Conservation (phyloP, 129 eudicot species). For the Deinandra increscens region DNA sequence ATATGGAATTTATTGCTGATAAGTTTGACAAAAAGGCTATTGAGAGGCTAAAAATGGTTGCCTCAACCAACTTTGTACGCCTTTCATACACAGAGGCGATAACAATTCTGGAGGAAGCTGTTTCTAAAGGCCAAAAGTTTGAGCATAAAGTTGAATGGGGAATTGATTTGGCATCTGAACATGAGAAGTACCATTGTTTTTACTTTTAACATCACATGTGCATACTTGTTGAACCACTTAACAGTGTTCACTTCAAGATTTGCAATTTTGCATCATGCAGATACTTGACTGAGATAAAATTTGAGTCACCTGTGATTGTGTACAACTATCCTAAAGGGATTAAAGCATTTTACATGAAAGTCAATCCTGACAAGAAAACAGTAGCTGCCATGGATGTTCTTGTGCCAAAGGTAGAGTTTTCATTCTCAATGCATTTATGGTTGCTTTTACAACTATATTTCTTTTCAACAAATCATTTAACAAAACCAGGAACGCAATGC, state of each 20-base stretch:
- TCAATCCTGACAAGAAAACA: slow-evolving; percentile 78
- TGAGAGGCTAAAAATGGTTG: slow-evolving; percentile 69
- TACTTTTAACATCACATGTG: not conserved
- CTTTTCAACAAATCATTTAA: not conserved
- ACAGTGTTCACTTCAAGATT: not conserved
- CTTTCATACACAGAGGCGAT: slow-evolving; percentile 86
- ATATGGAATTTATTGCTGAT: slow-evolving; percentile 82
- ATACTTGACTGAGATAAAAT: slow-evolving; percentile 74
- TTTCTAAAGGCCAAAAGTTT: slow-evolving; percentile 56
- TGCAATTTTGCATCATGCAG: slow-evolving; percentile 32
- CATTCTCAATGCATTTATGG: not conserved
- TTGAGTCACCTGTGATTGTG: slow-evolving; percentile 76
- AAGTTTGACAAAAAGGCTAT: slow-evolving; percentile 64
- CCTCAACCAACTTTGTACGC: slow-evolving; percentile 62
- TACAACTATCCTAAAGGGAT: slow-evolving; percentile 91
- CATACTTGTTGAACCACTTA: not conserved
- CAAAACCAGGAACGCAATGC: slow-evolving; percentile 1
- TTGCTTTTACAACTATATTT: not conserved
- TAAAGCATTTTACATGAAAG: slow-evolving; percentile 92
- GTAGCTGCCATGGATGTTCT: slow-evolving; percentile 99
- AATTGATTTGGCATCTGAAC: slow-evolving; percentile 90
- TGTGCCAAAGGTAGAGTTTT: slow-evolving; percentile 73
- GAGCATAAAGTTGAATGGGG: slow-evolving; percentile 97
- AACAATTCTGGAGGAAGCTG: slow-evolving; percentile 67
- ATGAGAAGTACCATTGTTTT: slow-evolving; percentile 58